Base-by-base conservation (phyloP, 1,139 yeast species). In the Diutina sp. region DNA sequence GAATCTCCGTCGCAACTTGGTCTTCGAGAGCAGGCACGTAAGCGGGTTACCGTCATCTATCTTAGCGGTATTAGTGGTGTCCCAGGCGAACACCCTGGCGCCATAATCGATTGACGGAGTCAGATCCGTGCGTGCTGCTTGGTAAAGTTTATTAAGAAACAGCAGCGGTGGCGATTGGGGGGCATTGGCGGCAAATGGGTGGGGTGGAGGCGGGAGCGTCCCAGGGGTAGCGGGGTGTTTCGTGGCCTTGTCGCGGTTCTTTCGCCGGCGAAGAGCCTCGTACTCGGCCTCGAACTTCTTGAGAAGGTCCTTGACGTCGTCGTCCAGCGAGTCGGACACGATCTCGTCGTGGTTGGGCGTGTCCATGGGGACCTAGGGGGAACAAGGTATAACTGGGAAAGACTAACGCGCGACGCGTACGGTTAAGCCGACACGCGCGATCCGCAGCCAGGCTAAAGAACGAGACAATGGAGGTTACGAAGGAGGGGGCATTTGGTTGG, bases 281-380 rank as follows among this genome's bases (percentile, higher is more conserved):
- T 50, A 50, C 32, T 50, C 53, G 16, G 53, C 41, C 28, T 30
- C 53, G 32, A 50, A 50, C 44, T 50, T 50, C 44, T 50, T 50
- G 44, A 50, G 41, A 38, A 50, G 53, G 18, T 50, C 53, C 53
- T 50, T 50, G 44, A 50, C 44, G 28, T 50, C 53, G 45, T 50
- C 53, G 32, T 50, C 53, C 53, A 50, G 53, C 32, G 45, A 32
- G 32, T 50, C 53, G 32, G 45, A 32, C 9, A 50, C 41, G 16
- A 50, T 32, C 53, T 50, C 53, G 45, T 50, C 51, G 12, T 5
- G 29, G 12, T 28, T 16, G 8, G 29, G 9, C 6, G 41, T 5
- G 12, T 35, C 41, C 41, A 35, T 35, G 14, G 41, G 38, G 25
- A 21, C 25, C 25, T 21, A 21, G 4, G 25, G 25, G 25, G 25